Evolutionary conservation across 768 basidiomycete genomes (phyloP), one percentile per base, ranked within the genome.

Genomic region (Pleurotus citrinopileatus): DNA sequence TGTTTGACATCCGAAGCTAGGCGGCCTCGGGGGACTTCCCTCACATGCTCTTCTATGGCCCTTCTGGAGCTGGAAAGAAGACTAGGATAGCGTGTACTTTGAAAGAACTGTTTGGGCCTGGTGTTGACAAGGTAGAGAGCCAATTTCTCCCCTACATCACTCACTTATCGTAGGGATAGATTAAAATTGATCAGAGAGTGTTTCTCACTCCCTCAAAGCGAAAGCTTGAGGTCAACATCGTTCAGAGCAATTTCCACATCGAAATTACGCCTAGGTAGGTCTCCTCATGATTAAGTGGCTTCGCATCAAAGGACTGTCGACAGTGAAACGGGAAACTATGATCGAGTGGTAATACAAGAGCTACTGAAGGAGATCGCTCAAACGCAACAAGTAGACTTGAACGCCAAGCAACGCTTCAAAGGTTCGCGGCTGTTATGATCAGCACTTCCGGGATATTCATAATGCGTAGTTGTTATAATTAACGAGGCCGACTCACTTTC

Each of bases 331-430:
- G 96, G 96, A 10, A 96, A 87, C 63, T 97, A 89, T 63, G 96
- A 99, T 67, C 78, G 96, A 57, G 81, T 94, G 1, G 94, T 99
- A 45, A 93, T 99, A 48, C 96, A 98, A 64, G 96, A 99, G 63
- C 80, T 99, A 42, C 70, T 99, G 54, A 99, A 98, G 69, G 96
- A 98, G 71, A 98, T 99, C 61, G 96, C 96, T 1, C 95, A 98
- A 69, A 99, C 95, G 2, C 96, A 99, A 67, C 96, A 98, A 67
- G 94, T 99, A 8, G 96, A 99, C 72, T 70, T 98, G 58, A 91
- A 82, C 64, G 96, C 96, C 2, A 95, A 90, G 67, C 94, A 99
- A 62, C 80, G 91, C 54, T 99, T 99, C 73, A 99, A 99, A 78
- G 94, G 96, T 46, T 19, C 25, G 28, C 32, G 25, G 26, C n/a